Percentiles rank a stretch among this genome's conserved stretches.
These are phyloP conservation scores for Naumovozyma castellii DNA, from an alignment of 805 yeast species.

Conservation along the genomic window DNA sequence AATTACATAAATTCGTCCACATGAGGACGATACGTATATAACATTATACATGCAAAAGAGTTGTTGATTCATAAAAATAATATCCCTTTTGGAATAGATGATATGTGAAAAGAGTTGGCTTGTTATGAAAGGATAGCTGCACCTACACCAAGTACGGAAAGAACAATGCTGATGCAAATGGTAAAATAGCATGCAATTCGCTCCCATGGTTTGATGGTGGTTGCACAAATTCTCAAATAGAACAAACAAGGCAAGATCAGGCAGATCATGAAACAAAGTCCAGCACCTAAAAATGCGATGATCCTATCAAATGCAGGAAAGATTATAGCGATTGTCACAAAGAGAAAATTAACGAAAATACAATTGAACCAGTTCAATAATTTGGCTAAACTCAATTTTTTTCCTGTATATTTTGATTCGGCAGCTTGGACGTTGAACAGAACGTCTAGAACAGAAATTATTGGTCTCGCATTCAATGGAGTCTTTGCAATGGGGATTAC, in stretches of 20 bases:
- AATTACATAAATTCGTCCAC: too few relatives aligned
- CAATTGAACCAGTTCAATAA: slow-evolving; percentile 25
- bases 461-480: slow-evolving; percentile 76
- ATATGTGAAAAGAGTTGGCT: neutral
- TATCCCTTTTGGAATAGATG: neutral
- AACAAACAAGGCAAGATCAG: slow-evolving; percentile 68
- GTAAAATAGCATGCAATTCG: slow-evolving; percentile 34
- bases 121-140: slow-evolving; percentile 35
- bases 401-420: slow-evolving; percentile 13
- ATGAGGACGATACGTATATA: too few relatives aligned
- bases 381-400: slow-evolving; percentile 14
- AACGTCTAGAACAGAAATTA: slow-evolving; percentile 59
- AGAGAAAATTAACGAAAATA: slow-evolving; percentile 42
- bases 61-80: too few relatives aligned
- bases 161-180: slow-evolving; percentile 35
- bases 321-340: slow-evolving; percentile 50
- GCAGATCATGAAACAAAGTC: slow-evolving; percentile 72
- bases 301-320: slow-evolving; percentile 76
- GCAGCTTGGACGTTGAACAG: slow-evolving; percentile 30
- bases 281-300: slow-evolving; percentile 73
- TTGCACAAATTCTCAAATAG: slow-evolving; percentile 48
- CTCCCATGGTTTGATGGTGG: slow-evolving; percentile 35
- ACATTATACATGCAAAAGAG: too few relatives aligned
- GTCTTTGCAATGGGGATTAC: slow-evolving; percentile 75
- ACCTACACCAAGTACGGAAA: slow-evolving; percentile 52